Conservation (phyloP, 352 stramenopile genomes). For the Globisporangium viniferum region DNA sequence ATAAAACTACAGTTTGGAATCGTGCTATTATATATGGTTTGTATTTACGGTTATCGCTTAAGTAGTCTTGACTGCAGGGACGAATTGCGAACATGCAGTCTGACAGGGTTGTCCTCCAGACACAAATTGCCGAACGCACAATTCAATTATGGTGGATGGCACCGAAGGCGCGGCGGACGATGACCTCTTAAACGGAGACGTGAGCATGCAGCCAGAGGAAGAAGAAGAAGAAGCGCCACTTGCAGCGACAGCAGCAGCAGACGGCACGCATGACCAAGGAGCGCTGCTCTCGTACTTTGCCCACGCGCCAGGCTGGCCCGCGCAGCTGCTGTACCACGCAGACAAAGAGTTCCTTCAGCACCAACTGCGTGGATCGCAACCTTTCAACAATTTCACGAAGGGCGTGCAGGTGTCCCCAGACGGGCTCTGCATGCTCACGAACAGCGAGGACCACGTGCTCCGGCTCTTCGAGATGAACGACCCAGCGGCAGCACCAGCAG, state of each 20-base stretch:
- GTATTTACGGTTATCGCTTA: no score
- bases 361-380: background rate
- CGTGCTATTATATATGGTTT: no score
- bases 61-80: no score
- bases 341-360: background rate
- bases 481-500: conserved; percentile 2
- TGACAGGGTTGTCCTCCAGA: no score
- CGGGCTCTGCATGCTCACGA: conserved; percentile 83
- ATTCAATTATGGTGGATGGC: background rate
- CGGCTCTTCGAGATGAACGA: conserved; percentile 69
- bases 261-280: background rate
- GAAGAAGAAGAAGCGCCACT: background rate
- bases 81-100: no score
- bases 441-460: conserved; percentile 78
- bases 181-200: background rate
- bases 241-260: background rate
- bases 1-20: no score
- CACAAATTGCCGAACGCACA: background rate
- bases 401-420: conserved; percentile 73
- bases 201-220: background rate
- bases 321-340: background rate
- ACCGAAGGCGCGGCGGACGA: background rate
- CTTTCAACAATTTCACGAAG: conserved; percentile 73
- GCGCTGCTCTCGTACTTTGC: background rate
- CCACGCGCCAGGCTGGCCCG: background rate